Conservation (phyloP, 495 filamentous ascomycete genomes). For the Daldinia vernicosa region DNA sequence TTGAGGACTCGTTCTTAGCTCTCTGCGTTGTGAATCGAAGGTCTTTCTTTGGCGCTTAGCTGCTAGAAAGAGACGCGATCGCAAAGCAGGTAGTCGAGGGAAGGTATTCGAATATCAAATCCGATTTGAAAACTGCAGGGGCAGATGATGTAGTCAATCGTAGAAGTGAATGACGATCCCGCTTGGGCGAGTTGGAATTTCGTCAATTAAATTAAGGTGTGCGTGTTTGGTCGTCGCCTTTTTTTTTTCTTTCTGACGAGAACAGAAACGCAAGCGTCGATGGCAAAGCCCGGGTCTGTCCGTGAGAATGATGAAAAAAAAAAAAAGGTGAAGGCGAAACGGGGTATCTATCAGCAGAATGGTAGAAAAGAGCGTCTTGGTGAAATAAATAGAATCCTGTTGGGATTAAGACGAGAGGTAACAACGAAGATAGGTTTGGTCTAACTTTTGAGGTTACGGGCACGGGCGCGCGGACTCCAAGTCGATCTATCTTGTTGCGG, state of each 20-base stretch:
- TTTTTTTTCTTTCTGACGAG: slow-evolving; percentile 25
- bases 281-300: slow-evolving; percentile 30
- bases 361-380: slow-evolving; percentile 40
- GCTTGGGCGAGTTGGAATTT: slow-evolving; percentile 20
- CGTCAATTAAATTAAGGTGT: slow-evolving; percentile 46
- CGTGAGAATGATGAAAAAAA: slow-evolving; percentile 21
- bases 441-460: slow-evolving; percentile 21
- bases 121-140: slow-evolving; percentile 38
- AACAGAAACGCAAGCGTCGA: slow-evolving; percentile 38
- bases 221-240: slow-evolving; percentile 28
- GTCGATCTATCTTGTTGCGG: slow-evolving; percentile 26
- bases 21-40: slow-evolving; percentile 10
- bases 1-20: slow-evolving; percentile 16
- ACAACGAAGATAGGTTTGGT: slow-evolving; percentile 5
- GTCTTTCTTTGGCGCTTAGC: slow-evolving; percentile 39
- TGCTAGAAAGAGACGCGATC: slow-evolving; percentile 35
- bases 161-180: slow-evolving; percentile 41
- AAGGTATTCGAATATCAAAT: slow-evolving; percentile 58
- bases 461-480: slow-evolving; percentile 32
- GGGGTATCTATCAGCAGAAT: slow-evolving; percentile 40
- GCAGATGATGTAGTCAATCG: slow-evolving; percentile 33
- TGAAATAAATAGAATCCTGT: slow-evolving; percentile 18
- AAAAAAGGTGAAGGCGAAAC: slow-evolving; percentile 31
- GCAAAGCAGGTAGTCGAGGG: slow-evolving; percentile 23
- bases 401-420: slow-evolving; percentile 1